phyloP scores from a whole-genome alignment of 805 yeast species.

The Candida parachauliodes region DNA sequence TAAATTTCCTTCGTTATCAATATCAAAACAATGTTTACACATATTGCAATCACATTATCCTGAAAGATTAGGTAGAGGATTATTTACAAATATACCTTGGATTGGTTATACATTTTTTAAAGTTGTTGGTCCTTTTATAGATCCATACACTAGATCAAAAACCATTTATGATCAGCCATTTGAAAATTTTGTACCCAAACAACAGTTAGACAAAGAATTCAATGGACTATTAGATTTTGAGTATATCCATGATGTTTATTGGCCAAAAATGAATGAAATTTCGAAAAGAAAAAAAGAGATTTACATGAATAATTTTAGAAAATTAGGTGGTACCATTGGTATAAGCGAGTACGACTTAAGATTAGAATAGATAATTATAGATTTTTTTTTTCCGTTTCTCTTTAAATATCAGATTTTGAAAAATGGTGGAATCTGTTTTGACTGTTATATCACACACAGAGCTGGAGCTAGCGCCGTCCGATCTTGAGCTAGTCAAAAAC shows the following conservation, averaged over 20 bases:
- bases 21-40: conserved; percentile 47
- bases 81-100: conserved; percentile 56
- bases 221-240: conserved; percentile 49
- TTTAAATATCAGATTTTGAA: background rate
- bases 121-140: conserved; percentile 54
- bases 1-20: conserved; percentile 47
- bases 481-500: background rate
- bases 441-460: conserved; percentile 2
- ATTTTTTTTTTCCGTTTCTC: background rate
- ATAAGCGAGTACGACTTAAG: conserved; percentile 54
- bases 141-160: conserved; percentile 56
- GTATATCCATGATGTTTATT: conserved; percentile 50
- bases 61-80: conserved; percentile 52
- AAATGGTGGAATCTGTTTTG: background rate
- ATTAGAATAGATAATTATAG: conserved; percentile 6
- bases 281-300: conserved; percentile 34
- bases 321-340: conserved; percentile 49
- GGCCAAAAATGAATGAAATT: conserved; percentile 47
- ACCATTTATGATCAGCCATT: conserved; percentile 57
- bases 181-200: conserved; percentile 48
- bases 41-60: conserved; percentile 58
- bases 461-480: background rate
- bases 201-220: conserved; percentile 50
- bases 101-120: conserved; percentile 54
- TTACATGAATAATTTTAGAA: conserved; percentile 35